Conservation (phyloP, 345 rosid genomes). For the Arabidopsis suecica region DNA sequence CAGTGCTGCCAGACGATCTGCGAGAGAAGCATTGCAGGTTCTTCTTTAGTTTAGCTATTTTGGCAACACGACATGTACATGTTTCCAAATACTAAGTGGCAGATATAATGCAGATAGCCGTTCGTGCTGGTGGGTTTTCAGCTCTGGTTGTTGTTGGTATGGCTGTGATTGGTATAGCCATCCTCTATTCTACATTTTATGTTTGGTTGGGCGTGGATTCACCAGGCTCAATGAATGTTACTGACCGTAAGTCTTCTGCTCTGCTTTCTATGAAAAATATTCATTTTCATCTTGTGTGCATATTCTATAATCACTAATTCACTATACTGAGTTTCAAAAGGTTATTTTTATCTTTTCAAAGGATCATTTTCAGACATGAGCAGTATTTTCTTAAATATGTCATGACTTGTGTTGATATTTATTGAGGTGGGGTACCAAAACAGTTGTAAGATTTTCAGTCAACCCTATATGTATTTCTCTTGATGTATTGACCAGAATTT, state of each 20-base stretch:
- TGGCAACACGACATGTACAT: constrained; percentile 26
- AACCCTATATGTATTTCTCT: constrained; percentile 4
- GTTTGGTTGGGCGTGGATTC: constrained; percentile 89
- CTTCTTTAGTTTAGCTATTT: constrained; percentile 32
- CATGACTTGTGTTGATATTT: background rate
- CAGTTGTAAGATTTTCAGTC: constrained; percentile 9
- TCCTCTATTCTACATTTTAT: constrained; percentile 92
- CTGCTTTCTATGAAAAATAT: constrained; percentile 12
- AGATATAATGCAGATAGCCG: constrained; percentile 68
- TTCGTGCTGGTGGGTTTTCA: constrained; percentile 99
- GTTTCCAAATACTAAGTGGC: constrained; percentile 41
- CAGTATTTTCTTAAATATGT: constrained; percentile 1
- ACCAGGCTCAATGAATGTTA: constrained; percentile 88
- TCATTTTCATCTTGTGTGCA: constrained; percentile 17
- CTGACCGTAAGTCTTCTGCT: constrained; percentile 72
- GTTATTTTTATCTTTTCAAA: background rate
- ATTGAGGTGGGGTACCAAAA: constrained; percentile 15
- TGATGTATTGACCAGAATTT: constrained; percentile 1
- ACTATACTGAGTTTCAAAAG: background rate
- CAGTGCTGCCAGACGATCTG: constrained; percentile 98
- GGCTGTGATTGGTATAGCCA: constrained; percentile 97
- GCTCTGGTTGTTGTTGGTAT: constrained; percentile 98
- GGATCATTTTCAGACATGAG: constrained; percentile 8
- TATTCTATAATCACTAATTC: constrained; percentile 13
- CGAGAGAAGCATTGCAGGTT: constrained; percentile 99